phyloP scores from a whole-genome alignment of 1,284 basidiomycete species.

The Pseudozyma thailandica region DNA sequence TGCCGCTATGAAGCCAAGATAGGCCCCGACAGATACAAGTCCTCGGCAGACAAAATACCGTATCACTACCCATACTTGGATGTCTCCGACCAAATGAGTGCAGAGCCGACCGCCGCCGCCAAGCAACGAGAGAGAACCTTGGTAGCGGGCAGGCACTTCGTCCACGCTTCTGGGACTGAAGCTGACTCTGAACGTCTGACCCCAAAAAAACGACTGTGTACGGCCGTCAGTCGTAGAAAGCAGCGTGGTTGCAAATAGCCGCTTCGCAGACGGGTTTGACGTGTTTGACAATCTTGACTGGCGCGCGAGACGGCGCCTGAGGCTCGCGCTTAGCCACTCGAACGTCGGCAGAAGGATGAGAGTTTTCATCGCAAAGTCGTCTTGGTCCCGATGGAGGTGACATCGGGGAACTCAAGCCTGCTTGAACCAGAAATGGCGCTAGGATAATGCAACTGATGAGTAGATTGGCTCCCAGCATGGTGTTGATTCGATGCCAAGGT shows the following conservation, averaged over 20 bases:
- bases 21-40: too few species aligned
- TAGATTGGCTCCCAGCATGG: neutral
- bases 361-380: neutral
- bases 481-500: neutral
- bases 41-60: too few species aligned
- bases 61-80: too few species aligned
- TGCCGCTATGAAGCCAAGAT: too few species aligned
- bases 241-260: slow-evolving; percentile 39
- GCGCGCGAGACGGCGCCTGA: neutral
- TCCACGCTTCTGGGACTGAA: too few species aligned
- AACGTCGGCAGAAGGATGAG: neutral
- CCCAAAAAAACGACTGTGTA: too few species aligned
- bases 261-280: slow-evolving; percentile 22
- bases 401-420: neutral
- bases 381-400: neutral
- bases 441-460: neutral
- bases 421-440: neutral
- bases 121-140: too few species aligned
- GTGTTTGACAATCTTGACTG: slow-evolving; percentile 24
- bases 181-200: too few species aligned
- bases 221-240: slow-evolving; percentile 15
- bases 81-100: too few species aligned
- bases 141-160: too few species aligned
- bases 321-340: neutral
- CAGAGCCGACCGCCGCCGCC: too few species aligned